Percentiles rank a stretch among this genome's conserved stretches.
Evolutionary conservation across 345 rosid species (phyloP).

Genomic region (Populus alba): DNA sequence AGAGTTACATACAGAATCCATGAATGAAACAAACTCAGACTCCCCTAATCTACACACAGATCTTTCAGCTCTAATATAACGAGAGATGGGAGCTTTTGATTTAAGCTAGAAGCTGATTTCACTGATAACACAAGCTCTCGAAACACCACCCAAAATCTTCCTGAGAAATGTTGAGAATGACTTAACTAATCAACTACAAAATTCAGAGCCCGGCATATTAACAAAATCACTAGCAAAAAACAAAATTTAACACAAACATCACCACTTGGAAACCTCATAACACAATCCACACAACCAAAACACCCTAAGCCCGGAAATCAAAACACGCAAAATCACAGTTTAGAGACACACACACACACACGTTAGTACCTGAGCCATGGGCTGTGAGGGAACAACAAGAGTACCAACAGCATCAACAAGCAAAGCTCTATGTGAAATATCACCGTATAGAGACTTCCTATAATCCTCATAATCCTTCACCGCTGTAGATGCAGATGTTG

Average conservation of each 20-base stretch:
- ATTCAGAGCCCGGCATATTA: neutral
- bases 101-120: neutral
- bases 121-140: neutral
- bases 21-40: neutral
- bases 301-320: neutral
- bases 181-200: too few relatives aligned
- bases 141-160: neutral
- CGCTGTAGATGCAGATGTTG: slow-evolving; percentile 7
- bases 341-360: too few relatives aligned
- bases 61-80: neutral
- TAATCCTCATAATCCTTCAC: slow-evolving; percentile 82
- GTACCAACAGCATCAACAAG: slow-evolving; percentile 96
- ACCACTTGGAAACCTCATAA: neutral
- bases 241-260: neutral
- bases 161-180: neutral
- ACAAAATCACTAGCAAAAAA: neutral
- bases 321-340: neutral
- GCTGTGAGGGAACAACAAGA: slow-evolving; percentile 90
- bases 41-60: neutral
- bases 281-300: neutral
- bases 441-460: slow-evolving; percentile 77
- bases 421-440: slow-evolving; percentile 77
- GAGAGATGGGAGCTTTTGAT: neutral
- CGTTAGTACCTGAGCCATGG: slow-evolving; percentile 75
- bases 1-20: neutral